Evolutionary conservation across 129 eudicot species (phyloP), one percentile per base, ranked within the genome.

Genomic region (Flaveria robusta): DNA sequence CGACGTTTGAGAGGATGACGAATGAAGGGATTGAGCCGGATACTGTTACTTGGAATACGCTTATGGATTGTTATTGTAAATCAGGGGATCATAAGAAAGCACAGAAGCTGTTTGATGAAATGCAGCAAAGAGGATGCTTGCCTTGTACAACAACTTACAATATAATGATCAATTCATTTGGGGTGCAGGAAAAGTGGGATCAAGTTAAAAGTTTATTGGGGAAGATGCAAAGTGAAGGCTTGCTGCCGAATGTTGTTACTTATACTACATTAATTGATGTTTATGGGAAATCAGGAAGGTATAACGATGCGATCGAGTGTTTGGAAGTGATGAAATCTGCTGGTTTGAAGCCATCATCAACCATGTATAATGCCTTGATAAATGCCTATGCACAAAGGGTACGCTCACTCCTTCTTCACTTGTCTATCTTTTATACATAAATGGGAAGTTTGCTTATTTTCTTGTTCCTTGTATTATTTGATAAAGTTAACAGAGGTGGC

Each of bases 331-430:
- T 94, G 98, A 91, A 89, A 34, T 83, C 92, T 13, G 86, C 86
- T 49, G 98, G 98, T 43, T 69, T 94, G 81, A 94, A 86, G 65
- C 97, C 98, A n/a, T 94, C 98, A 0, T 55, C 85, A 3, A 86
- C 97, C 46, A 94, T 91, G 97, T 94, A 94, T 83, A 94, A 94
- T 72, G 98, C 98, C 1, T 79, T 94, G 87, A 94, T 94, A 71
- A 94, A 94, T 85, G 98, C 97, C 66, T 94, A 94, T 77, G 98
- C 98, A 31, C 98, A 88, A 81, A 88, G 84, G 91, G 98, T 94
- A 88, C 42, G 75, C 66, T 68, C 16, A 12, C 34, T 64, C 68
- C 34, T 20, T 47, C 45, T 26, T 52, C 39, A 1, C 42, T 29
- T 31, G 29, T 59, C 52, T 16, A 34, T 81, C 56, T 60, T 60